Evolutionary conservation across 2,329 filamentous ascomycete genomes (phyloP).

Genomic region (Cyanodermella asteris): DNA sequence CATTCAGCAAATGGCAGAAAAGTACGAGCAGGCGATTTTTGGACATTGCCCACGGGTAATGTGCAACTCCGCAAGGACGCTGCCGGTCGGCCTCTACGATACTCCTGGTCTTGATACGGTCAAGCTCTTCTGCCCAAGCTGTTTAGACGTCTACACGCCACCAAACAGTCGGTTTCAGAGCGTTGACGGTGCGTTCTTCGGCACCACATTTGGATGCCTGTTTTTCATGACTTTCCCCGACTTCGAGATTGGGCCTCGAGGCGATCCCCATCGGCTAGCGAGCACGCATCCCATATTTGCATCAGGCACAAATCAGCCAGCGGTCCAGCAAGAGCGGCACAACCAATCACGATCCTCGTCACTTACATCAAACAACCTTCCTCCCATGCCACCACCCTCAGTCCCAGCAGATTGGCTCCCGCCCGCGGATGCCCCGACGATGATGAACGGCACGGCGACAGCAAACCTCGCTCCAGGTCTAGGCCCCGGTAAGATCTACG

Average conservation of each 20-base stretch:
- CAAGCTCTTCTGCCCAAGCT: constrained; percentile 93
- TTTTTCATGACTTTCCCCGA: constrained; percentile 99
- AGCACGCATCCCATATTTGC: constrained; percentile 13
- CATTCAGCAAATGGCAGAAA: constrained; percentile 98
- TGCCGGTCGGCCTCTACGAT: constrained; percentile 84
- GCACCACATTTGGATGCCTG: constrained; percentile 85
- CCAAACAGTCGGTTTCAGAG: constrained; percentile 95
- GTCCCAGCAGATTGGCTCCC: constrained; percentile 10
- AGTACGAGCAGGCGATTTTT: constrained; percentile 93
- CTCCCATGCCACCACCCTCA: constrained; percentile 8
- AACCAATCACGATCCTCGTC: constrained; percentile 15
- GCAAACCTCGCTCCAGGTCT: constrained; percentile 77
- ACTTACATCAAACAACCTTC: constrained; percentile 11
- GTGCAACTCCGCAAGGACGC: constrained; percentile 72
- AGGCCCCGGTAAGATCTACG: constrained; percentile 65
- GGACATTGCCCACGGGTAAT: constrained; percentile 85
- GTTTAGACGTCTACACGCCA: constrained; percentile 89
- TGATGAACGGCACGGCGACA: constrained; percentile 68
- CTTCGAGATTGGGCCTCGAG: constrained; percentile 58
- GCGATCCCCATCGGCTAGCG: constrained; percentile 37
- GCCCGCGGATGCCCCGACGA: constrained; percentile 17
- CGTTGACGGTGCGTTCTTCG: constrained; percentile 94
- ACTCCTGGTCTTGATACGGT: constrained; percentile 93
- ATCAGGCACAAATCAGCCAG: constrained; percentile 7
- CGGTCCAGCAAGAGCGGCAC: constrained; percentile 6